These are phyloP conservation scores for Ammopiptanthus mongolicus DNA, from an alignment of 306 rosid species.

Conservation along the genomic window DNA sequence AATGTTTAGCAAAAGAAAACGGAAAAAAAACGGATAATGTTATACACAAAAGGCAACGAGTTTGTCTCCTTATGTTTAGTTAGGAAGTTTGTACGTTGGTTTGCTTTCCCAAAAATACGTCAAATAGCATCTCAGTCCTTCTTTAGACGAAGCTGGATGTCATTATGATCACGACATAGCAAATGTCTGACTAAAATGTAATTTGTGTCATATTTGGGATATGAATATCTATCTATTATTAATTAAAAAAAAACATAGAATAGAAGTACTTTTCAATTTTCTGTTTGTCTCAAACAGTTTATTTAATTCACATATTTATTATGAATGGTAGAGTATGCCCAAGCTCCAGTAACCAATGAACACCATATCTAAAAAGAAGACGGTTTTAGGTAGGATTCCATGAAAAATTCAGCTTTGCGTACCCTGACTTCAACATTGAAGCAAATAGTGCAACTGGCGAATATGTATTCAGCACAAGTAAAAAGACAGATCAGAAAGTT, in stretches of 20 bases:
- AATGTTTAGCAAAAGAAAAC: too few relatives aligned
- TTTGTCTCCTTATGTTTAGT: too few relatives aligned
- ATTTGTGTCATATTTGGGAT: not conserved
- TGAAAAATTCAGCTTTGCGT: not conserved
- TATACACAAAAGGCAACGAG: too few relatives aligned
- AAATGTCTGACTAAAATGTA: not conserved
- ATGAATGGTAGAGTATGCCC: not conserved
- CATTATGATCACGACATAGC: not conserved
- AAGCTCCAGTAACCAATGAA: not conserved
- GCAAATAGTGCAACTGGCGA: not conserved
- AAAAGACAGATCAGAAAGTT: not conserved
- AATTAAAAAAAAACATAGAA: not conserved
- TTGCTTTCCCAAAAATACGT: not conserved
- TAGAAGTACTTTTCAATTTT: not conserved
- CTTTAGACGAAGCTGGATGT: not conserved
- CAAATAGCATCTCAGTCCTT: not conserved
- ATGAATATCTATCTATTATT: not conserved
- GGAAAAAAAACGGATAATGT: too few relatives aligned
- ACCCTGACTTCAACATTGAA: not conserved
- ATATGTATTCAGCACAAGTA: not conserved
- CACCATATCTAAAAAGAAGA: not conserved
- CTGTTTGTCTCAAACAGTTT: not conserved
- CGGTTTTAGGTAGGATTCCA: not conserved
- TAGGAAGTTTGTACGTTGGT: too few relatives aligned
- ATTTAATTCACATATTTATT: not conserved